Evolutionary conservation across 2,329 filamentous ascomycete species (phyloP).

Genomic region (Alternaria atra): DNA sequence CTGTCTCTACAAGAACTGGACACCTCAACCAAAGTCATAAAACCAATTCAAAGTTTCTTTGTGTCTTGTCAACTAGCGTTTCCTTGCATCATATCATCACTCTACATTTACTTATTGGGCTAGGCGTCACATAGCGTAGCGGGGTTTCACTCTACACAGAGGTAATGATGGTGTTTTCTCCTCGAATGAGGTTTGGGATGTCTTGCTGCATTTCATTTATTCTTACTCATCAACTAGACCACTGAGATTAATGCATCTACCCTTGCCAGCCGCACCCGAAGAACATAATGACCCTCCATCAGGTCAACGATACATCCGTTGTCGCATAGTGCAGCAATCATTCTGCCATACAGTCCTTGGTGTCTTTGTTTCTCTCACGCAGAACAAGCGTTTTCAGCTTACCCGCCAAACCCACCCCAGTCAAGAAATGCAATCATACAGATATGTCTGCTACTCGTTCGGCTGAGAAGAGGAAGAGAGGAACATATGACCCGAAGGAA

Average conservation of each 20-base stretch:
- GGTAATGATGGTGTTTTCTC: slow-evolving; percentile 9
- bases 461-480: not conserved
- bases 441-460: not conserved
- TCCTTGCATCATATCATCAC: slow-evolving; percentile 12
- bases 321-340: not conserved
- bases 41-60: not conserved
- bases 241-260: not conserved
- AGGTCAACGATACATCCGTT: not conserved
- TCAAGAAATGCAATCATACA: not conserved
- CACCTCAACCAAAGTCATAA: slow-evolving; percentile 24
- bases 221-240: not conserved
- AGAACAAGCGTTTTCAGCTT: not conserved
- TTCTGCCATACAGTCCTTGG: too few relatives aligned
- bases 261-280: not conserved
- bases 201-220: not conserved
- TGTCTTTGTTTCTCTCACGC: not conserved
- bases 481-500: not conserved
- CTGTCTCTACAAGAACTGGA: slow-evolving; percentile 59
- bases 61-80: slow-evolving; percentile 12
- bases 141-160: not conserved
- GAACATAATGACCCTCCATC: not conserved
- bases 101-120: slow-evolving; percentile 9
- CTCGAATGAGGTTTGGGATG: not conserved
- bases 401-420: not conserved
- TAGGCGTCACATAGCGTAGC: slow-evolving; percentile 13